Evolutionary conservation across 2,329 filamentous ascomycete species (phyloP), one percentile per base, ranked within the genome.

Genomic region (Hymenotorrendiella dingleyae): DNA sequence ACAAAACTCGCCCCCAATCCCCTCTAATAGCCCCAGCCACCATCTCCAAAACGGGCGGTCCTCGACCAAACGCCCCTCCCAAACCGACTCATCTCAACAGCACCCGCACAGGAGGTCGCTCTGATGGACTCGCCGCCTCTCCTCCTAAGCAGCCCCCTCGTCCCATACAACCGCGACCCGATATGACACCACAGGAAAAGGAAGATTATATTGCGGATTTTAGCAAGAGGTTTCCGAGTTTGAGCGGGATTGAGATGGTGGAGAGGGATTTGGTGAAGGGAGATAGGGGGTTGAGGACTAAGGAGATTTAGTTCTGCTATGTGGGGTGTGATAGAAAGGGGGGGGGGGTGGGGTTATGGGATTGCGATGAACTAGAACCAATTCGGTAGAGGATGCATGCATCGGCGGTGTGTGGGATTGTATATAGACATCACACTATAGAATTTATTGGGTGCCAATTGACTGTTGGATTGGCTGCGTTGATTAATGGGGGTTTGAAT

Each of bases 221-320:
- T 62, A 83, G 82, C 47, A 89, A 89, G 64, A 73, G 88, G 45
- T 96, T 89, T 64, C 91, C 91, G 1, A 94, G 85, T 60, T 67
- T 97, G 45, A 82, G 81, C 43, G 78, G 87, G 8, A 77, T 96
- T 54, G 90, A 96, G 67, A 86, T 62, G 59, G 60, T 63, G 33
- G 60, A 62, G 48, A 57, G 50, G 37, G 52, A 55, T 30, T 55
- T 62, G 42, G 34, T 12, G 24, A 14, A 28, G 7, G 19, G 19
- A 20, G 50, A 48, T 26, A 26, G 42, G 27, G 37, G 26, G 6
- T n/a, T 21, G 8, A 34, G 47, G 24, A 19, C 19, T 21, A 45
- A 40, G 28, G 45, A 45, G 29, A 27, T 46, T 32, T 48, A 32
- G 44, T n/a, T n/a, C n/a, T n/a, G n/a, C n/a, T n/a, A n/a, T n/a